Conservation (phyloP, 352 stramenopile genomes). For the Phytopythium delawarense region DNA sequence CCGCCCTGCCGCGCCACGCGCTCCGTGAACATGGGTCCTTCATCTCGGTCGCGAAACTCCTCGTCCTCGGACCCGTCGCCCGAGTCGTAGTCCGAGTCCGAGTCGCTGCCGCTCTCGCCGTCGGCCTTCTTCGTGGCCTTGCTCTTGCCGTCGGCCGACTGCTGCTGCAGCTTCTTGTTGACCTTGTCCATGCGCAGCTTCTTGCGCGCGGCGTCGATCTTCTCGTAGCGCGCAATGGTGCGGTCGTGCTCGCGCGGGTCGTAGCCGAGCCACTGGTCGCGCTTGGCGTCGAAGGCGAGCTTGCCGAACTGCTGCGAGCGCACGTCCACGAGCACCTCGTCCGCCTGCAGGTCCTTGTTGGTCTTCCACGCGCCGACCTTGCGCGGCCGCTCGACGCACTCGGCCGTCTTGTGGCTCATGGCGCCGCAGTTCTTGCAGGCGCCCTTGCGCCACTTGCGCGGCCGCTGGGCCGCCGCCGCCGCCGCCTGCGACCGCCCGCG, state of each 20-base stretch:
- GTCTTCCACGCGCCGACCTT: conserved; percentile 92
- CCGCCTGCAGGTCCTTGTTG: conserved; percentile 81
- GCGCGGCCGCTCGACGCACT: conserved; percentile 92
- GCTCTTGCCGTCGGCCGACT: conserved; percentile 37
- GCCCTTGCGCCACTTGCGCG: conserved; percentile 81
- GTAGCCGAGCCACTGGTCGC: conserved; percentile 97
- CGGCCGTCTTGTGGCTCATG: conserved; percentile 89
- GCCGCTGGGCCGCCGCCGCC: not conserved
- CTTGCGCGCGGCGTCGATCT: conserved; percentile 76
- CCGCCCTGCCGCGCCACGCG: conserved; percentile 93
- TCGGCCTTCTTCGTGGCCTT: conserved; percentile 21
- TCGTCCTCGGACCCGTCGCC: conserved; percentile 87
- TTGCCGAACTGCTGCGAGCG: conserved; percentile 90
- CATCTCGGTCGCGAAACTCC: conserved; percentile 91
- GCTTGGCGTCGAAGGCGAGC: conserved; percentile 96
- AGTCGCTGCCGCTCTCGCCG: conserved; percentile 34
- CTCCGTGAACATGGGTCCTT: conserved; percentile 92
- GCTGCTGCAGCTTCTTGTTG: conserved; percentile 62
- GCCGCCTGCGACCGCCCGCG: conserved; percentile 27
- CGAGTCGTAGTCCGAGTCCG: conserved; percentile 88
- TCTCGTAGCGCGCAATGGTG: conserved; percentile 78
- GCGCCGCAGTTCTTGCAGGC: conserved; percentile 95
- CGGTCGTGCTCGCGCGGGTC: conserved; percentile 74
- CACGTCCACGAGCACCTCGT: conserved; percentile 85
- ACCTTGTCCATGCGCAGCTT: conserved; percentile 76